phyloP scores from a whole-genome alignment of 2,329 filamentous ascomycete species.

The Pestalotiopsis sp. region DNA sequence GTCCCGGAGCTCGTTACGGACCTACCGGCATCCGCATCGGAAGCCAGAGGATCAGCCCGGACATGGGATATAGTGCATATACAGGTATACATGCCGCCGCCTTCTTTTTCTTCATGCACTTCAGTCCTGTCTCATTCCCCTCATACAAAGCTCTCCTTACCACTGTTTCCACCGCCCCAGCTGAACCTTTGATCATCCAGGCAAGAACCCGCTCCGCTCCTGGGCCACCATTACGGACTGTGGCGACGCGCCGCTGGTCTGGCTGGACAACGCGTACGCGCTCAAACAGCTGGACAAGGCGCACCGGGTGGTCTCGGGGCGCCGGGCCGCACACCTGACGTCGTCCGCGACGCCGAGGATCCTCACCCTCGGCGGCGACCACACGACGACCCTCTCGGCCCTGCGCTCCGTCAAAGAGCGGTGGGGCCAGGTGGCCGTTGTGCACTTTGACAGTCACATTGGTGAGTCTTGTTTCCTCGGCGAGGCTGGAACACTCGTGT shows the following conservation, averaged over 20 bases:
- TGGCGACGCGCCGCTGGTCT: constrained; percentile 77
- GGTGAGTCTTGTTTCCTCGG: constrained; percentile 33
- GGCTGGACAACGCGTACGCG: constrained; percentile 76
- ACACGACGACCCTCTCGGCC: constrained; percentile 65
- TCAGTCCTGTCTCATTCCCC: neutral
- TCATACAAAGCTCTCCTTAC: no score
- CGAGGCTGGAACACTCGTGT: neutral
- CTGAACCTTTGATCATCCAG: constrained; percentile 18
- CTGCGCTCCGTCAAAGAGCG: constrained; percentile 59
- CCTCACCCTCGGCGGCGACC: constrained; percentile 66
- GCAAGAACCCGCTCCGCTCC: constrained; percentile 68
- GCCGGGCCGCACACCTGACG: constrained; percentile 42
- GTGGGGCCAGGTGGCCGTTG: constrained; percentile 62
- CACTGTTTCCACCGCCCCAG: no score
- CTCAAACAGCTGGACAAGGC: constrained; percentile 75
- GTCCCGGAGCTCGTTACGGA: constrained; percentile 39
- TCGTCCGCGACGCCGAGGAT: constrained; percentile 52
- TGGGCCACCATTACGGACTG: constrained; percentile 78
- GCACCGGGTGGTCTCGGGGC: constrained; percentile 43
- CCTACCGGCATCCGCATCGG: constrained; percentile 34
- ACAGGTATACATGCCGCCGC: constrained; percentile 37
- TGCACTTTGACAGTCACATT: constrained; percentile 70
- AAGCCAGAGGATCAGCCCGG: constrained; percentile 29
- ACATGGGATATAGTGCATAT: constrained; percentile 45
- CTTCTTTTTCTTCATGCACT: neutral